A percentile compares a stretch with the other conserved stretches of the same genome.
phyloP scores from a whole-genome alignment of 805 yeast species.

The Blastobotrys parvus region DNA sequence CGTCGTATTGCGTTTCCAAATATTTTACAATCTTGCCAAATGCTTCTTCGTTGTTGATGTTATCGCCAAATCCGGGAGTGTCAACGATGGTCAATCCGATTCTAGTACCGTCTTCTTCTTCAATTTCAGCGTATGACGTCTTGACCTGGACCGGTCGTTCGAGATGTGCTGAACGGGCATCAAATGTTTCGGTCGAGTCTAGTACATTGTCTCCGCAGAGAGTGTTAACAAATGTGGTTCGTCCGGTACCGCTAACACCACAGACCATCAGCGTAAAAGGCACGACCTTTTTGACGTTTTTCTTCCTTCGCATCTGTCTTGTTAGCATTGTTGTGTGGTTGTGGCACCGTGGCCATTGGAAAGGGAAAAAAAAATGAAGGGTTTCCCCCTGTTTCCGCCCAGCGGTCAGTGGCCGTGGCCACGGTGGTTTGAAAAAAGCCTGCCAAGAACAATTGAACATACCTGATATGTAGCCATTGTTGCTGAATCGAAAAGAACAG shows the following conservation, averaged over 20 bases:
- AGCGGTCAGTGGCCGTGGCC: too few relatives aligned
- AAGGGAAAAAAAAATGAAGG: too few relatives aligned
- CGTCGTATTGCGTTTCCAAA: constrained; percentile 64
- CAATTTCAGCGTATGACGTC: constrained; percentile 44
- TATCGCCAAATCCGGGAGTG: constrained; percentile 75
- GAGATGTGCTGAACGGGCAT: constrained; percentile 29
- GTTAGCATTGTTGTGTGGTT: not conserved
- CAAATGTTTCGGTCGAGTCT: constrained; percentile 19
- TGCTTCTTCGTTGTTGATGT: constrained; percentile 52
- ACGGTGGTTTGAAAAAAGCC: not conserved
- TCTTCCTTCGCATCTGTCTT: constrained; percentile 39
- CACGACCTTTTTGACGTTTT: constrained; percentile 53
- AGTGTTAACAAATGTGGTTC: constrained; percentile 63
- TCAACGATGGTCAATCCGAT: constrained; percentile 51
- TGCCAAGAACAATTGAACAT: not conserved
- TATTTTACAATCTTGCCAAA: constrained; percentile 45
- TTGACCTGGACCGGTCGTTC: constrained; percentile 36
- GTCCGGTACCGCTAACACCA: constrained; percentile 70
- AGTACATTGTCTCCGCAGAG: constrained; percentile 45
- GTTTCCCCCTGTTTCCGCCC: too few relatives aligned
- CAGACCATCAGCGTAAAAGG: constrained; percentile 60
- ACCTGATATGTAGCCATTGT: too few relatives aligned
- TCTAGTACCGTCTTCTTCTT: constrained; percentile 44
- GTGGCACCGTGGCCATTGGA: too few relatives aligned
- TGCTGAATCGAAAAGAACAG: too few relatives aligned